Conservation (phyloP, 2,329 filamentous ascomycete species). For the Aspergillus sclerotialis region DNA sequence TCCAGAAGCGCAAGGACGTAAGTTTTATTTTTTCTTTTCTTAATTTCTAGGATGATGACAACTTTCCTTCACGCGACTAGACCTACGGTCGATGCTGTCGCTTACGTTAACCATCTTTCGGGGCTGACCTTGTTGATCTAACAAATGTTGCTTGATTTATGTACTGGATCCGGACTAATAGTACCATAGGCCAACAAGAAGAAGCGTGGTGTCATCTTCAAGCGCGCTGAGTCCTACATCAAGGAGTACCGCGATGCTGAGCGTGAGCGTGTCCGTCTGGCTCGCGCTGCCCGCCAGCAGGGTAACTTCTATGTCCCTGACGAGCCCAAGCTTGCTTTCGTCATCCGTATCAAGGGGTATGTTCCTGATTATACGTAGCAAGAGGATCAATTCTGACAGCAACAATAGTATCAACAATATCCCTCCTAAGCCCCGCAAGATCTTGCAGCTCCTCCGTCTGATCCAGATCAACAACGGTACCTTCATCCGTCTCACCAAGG, state of each 20-base stretch:
- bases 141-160: conserved; percentile 9
- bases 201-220: conserved; percentile 98
- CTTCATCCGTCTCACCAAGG: conserved; percentile 97
- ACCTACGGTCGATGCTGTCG: conserved; percentile 92
- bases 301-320: conserved; percentile 91
- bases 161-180: conserved; percentile 19
- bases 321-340: conserved; percentile 94
- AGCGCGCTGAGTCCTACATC: conserved; percentile 99
- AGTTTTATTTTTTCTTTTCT: conserved; percentile 36
- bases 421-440: conserved; percentile 99
- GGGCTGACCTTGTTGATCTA: conserved; percentile 63
- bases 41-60: conserved; percentile 66
- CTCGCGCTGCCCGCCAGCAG: conserved; percentile 81
- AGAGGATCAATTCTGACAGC: no score
- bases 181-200: conserved; percentile 81
- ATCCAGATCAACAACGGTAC: conserved; percentile 99
- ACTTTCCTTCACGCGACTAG: conserved; percentile 86
- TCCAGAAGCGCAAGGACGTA: conserved; percentile 87
- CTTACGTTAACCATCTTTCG: conserved; percentile 46
- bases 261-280: conserved; percentile 95
- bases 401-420: conserved; percentile 99
- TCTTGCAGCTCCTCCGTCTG: conserved; percentile 96
- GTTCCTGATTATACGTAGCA: no score
- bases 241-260: conserved; percentile 98
- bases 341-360: conserved; percentile 97